These are phyloP conservation scores for Apiospora hydei DNA, from an alignment of 2,329 filamentous ascomycete genomes.

Conservation along the genomic window DNA sequence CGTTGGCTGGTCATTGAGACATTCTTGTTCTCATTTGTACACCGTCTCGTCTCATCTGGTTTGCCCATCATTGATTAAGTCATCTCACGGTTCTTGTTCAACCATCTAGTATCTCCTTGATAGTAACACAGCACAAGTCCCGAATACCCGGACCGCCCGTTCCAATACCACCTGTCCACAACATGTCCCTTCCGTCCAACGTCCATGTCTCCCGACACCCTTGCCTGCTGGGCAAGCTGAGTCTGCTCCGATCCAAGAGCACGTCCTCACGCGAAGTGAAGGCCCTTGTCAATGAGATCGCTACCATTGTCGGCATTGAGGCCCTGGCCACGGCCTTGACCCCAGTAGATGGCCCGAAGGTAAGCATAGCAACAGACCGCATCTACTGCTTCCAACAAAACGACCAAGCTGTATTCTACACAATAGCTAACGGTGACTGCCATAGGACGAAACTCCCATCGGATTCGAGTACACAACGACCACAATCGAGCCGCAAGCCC, in stretches of 20 bases:
- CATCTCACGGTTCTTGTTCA: neutral
- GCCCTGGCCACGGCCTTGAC: conserved; percentile 73
- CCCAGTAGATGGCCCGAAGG: conserved; percentile 66
- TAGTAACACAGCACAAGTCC: conserved; percentile 6
- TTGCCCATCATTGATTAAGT: neutral
- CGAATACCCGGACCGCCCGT: conserved; percentile 4
- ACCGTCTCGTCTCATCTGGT: neutral
- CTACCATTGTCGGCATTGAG: conserved; percentile 82
- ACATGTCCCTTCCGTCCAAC: conserved; percentile 59
- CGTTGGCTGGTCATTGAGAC: neutral
- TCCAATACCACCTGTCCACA: neutral
- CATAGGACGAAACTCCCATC: conserved; percentile 78
- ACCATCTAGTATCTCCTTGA: neutral
- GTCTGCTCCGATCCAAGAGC: conserved; percentile 79
- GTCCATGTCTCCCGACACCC: conserved; percentile 86
- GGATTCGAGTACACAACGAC: conserved; percentile 77
- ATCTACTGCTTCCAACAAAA: neutral
- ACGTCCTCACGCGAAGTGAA: conserved; percentile 80
- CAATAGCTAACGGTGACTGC: neutral
- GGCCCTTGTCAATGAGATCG: conserved; percentile 83
- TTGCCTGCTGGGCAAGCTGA: conserved; percentile 86
- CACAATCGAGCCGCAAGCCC: conserved; percentile 64
- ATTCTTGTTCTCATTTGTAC: neutral
- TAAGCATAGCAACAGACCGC: conserved; percentile 49
- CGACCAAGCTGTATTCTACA: neutral